Percentiles rank a stretch among this genome's conserved stretches.
phyloP scores from a whole-genome alignment of 768 basidiomycete genomes.

The Lactarius sanguifluus region DNA sequence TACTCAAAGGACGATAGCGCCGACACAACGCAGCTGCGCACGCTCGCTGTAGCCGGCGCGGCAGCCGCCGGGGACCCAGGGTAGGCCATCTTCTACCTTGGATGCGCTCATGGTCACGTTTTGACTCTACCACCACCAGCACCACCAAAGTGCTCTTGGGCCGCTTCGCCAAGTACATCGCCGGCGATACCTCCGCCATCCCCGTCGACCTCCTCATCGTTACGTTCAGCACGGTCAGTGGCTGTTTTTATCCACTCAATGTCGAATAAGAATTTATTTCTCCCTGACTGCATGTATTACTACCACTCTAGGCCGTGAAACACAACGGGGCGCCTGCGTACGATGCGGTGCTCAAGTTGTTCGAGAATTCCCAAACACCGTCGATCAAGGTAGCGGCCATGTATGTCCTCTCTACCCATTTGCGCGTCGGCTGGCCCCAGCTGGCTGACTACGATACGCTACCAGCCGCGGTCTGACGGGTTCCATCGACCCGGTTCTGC shows the following conservation, averaged over 20 bases:
- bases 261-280: not conserved
- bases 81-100: conserved; percentile 33
- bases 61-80: conserved; percentile 45
- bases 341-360: conserved; percentile 65
- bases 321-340: conserved; percentile 76
- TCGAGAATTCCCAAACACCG: conserved; percentile 72
- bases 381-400: conserved; percentile 70
- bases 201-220: conserved; percentile 72
- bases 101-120: conserved; percentile 17
- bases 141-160: conserved; percentile 69
- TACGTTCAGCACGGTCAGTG: conserved; percentile 50
- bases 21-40: conserved; percentile 71
- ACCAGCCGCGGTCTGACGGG: conserved; percentile 63
- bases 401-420: conserved; percentile 39
- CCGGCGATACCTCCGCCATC: conserved; percentile 73
- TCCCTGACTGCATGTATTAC: conserved; percentile 1
- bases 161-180: conserved; percentile 70
- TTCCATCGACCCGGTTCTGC: conserved; percentile 53
- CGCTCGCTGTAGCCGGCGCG: conserved; percentile 63
- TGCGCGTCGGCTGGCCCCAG: not conserved
- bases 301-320: conserved; percentile 55
- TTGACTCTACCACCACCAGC: conserved; percentile 42
- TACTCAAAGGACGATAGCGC: conserved; percentile 62
- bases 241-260: conserved; percentile 26
- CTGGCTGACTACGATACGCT: conserved; percentile 6